Evolutionary conservation across 192 early-diverging fungal species (phyloP), one percentile per base, ranked within the genome.

Genomic region (Umbelopsis isabellina): DNA sequence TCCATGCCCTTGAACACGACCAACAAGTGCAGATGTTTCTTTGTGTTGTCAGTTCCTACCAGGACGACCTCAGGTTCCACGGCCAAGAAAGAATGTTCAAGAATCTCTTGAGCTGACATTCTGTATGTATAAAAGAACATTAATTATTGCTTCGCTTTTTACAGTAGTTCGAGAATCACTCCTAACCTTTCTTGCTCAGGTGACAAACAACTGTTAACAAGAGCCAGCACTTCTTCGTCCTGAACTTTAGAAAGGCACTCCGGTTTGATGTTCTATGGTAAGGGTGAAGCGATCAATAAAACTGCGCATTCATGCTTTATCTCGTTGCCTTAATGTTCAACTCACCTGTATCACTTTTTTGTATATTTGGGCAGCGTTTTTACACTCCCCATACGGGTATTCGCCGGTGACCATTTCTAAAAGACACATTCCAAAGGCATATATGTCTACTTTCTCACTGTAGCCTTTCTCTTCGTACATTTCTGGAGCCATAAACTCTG

Each of bases 401-500:
- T 95, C 91, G 65, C 90, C 55, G 22, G 92, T 94, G n/a, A 87
- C 81, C 84, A 88, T 85, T 70, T 88, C 86, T 7, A 89, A 74
- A 49, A 86, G 73, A 84, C 92, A 90, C 91, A 95, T 90, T 53
- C 94, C 94, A 84, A 94, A 95, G 46, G 94, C 92, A 79, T 94
- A 95, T 53, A 94, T 91, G 72, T 95, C 94, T 30, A 94, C 94
- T 71, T 91, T 91, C 82, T 95, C 94, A 69, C 86, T 88, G 79
- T 95, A 95, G 11, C 79, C 79, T 33, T 89, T 83, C 72, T 95
- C 94, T 65, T 95, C 93, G 69, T 95, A 95, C 75, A 95, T 84
- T 72, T 95, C 94, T 1, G 94, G 94, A 0, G 94, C 94, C 93
- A 95, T 95, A 78, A 94, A 95, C 75, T 95, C 91, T 35, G 91